Percentiles rank a stretch among this genome's conserved stretches.
Evolutionary conservation across 2,329 filamentous ascomycete species (phyloP).

Genomic region (Colletotrichum costaricense): DNA sequence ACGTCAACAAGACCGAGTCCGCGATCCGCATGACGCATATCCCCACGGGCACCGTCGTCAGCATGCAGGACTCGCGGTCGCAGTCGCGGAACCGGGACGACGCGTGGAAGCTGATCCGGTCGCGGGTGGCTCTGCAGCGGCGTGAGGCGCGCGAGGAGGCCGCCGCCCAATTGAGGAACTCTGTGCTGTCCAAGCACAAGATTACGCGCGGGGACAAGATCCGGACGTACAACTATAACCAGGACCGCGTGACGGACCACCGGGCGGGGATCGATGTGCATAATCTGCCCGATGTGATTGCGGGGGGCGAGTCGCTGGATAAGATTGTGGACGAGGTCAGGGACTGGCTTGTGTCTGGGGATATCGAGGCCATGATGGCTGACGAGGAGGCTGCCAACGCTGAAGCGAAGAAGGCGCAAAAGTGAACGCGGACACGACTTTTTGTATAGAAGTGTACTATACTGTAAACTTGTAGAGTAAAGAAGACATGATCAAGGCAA

Average conservation of each 20-base stretch:
- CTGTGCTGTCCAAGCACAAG: constrained; percentile 81
- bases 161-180: constrained; percentile 78
- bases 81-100: constrained; percentile 89
- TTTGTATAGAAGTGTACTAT: constrained; percentile 8
- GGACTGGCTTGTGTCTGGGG: constrained; percentile 79
- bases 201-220: constrained; percentile 96
- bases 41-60: constrained; percentile 87
- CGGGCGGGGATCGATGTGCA: constrained; percentile 83
- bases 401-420: constrained; percentile 33
- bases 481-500: background rate
- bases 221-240: constrained; percentile 85
- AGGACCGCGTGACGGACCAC: constrained; percentile 88
- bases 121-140: constrained; percentile 81
- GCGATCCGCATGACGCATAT: constrained; percentile 92
- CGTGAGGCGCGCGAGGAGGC: constrained; percentile 88
- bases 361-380: constrained; percentile 78
- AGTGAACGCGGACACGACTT: background rate
- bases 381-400: constrained; percentile 60
- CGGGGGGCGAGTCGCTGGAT: constrained; percentile 77
- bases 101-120: constrained; percentile 87
- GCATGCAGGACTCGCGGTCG: constrained; percentile 92
- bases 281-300: constrained; percentile 83
- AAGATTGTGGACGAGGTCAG: constrained; percentile 82
- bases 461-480: constrained; percentile 2
- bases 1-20: constrained; percentile 98